A percentile compares a stretch with the other conserved stretches of the same genome.
Evolutionary conservation across 352 stramenopile genomes (phyloP).

Genomic region (Phytophthora pluvialis): DNA sequence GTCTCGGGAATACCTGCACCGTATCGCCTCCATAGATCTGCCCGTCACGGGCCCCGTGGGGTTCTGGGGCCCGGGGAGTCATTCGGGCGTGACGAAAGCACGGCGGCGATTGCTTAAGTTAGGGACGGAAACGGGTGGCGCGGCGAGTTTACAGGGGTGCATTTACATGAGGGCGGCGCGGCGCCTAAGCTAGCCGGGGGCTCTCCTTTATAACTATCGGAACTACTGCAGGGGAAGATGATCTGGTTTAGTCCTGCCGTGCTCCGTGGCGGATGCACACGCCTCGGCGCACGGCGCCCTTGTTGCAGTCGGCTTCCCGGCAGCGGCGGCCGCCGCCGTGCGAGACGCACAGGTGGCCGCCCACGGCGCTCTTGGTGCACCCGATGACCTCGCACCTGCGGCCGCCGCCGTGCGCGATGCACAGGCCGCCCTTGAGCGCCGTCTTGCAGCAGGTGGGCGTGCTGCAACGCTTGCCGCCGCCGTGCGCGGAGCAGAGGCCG

Average conservation of each 20-base stretch:
- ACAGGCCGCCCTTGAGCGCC: constrained; percentile 66
- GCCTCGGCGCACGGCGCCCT: constrained; percentile 71
- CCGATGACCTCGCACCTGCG: constrained; percentile 53
- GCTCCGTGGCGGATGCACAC: constrained; percentile 77
- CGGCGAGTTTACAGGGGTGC: constrained; percentile 15
- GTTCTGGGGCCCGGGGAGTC: constrained; percentile 9
- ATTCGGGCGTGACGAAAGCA: constrained; percentile 1
- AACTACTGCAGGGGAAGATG: background rate
- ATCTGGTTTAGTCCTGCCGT: constrained; percentile 31
- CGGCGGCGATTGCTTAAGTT: background rate
- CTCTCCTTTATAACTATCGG: constrained; percentile 30
- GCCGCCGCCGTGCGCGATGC: constrained; percentile 70
- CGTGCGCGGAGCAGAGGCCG: constrained; percentile 72
- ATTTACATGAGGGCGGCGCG: constrained; percentile 33
- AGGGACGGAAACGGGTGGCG: background rate
- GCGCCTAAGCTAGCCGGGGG: constrained; percentile 18
- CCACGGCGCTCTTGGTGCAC: constrained; percentile 69
- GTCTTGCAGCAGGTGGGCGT: constrained; percentile 62
- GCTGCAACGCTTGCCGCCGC: constrained; percentile 67
- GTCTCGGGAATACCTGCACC: constrained; percentile 18
- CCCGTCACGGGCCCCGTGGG: too few species aligned
- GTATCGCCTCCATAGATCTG: constrained; percentile 25
- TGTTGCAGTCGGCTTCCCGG: constrained; percentile 62
- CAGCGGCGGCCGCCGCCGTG: constrained; percentile 72
- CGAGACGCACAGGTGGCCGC: constrained; percentile 64